Percentiles rank a stretch among this genome's conserved stretches.
Conservation (phyloP, 148 eudicot species). For the Chenopodium suecicum region DNA sequence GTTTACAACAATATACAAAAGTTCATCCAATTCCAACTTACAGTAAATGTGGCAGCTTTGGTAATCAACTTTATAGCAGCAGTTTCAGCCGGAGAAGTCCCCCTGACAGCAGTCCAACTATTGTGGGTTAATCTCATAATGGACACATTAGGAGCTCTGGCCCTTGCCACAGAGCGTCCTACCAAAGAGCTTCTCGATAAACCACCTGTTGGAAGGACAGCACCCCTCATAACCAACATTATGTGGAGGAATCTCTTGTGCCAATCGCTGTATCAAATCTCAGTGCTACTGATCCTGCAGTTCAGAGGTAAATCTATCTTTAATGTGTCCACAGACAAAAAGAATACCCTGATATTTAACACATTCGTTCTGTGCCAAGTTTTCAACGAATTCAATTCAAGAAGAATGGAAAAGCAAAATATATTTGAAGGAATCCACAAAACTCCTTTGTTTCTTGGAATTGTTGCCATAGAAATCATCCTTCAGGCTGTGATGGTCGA, state of each 20-base stretch:
- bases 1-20: slow-evolving; percentile 80
- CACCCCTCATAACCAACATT: slow-evolving; percentile 67
- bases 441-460: slow-evolving; percentile 64
- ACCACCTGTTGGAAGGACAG: slow-evolving; percentile 70
- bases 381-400: slow-evolving; percentile 78
- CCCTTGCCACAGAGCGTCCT: slow-evolving; percentile 79
- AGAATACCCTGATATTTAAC: slow-evolving; percentile 74
- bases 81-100: slow-evolving; percentile 76
- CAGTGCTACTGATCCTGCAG: slow-evolving; percentile 61
- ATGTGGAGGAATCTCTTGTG: slow-evolving; percentile 84
- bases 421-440: slow-evolving; percentile 56
- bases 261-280: slow-evolving; percentile 68
- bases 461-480: slow-evolving; percentile 52
- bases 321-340: slow-evolving; percentile 43
- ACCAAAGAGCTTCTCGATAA: slow-evolving; percentile 61
- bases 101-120: slow-evolving; percentile 71
- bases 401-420: slow-evolving; percentile 65
- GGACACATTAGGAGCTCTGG: slow-evolving; percentile 85
- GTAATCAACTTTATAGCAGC: slow-evolving; percentile 79
- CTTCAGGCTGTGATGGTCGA: slow-evolving; percentile 86
- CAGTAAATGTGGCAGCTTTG: slow-evolving; percentile 82
- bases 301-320: slow-evolving; percentile 63
- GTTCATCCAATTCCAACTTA: slow-evolving; percentile 83
- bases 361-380: slow-evolving; percentile 83
- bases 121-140: slow-evolving; percentile 88